Percentiles rank a stretch among this genome's conserved stretches.
phyloP scores from a whole-genome alignment of 108 stramenopile species.

The Skeletonema grethae region DNA sequence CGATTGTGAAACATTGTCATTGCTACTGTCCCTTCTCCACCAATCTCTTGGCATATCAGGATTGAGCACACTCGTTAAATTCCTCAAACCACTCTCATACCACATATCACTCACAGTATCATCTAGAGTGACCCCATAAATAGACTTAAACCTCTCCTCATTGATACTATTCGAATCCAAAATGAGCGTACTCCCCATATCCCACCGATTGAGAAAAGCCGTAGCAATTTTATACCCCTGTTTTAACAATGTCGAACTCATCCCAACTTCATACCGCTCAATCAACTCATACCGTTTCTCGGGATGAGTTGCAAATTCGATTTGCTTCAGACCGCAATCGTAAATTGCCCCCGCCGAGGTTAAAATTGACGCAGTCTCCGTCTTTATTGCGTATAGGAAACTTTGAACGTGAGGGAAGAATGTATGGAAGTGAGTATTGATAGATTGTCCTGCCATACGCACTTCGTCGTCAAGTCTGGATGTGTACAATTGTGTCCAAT shows the following conservation, averaged over 20 bases:
- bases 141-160: slow-evolving; percentile 1
- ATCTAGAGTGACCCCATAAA: slow-evolving; percentile 34
- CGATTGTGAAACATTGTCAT: neutral
- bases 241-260: slow-evolving; percentile 42
- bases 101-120: slow-evolving; percentile 49
- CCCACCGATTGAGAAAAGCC: slow-evolving; percentile 40
- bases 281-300: slow-evolving; percentile 42
- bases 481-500: slow-evolving; percentile 53
- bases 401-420: slow-evolving; percentile 53
- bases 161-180: slow-evolving; percentile 20
- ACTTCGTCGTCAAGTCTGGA: slow-evolving; percentile 37
- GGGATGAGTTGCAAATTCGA: slow-evolving; percentile 18
- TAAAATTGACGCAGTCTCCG: slow-evolving; percentile 36
- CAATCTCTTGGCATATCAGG: slow-evolving; percentile 12
- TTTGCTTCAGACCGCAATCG: slow-evolving; percentile 48
- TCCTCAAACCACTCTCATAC: slow-evolving; percentile 44
- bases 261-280: slow-evolving; percentile 53
- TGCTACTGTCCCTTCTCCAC: slow-evolving; percentile 4
- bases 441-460: slow-evolving; percentile 47
- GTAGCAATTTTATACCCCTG: slow-evolving; percentile 46
- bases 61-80: slow-evolving; percentile 33
- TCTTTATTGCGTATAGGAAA: slow-evolving; percentile 48
- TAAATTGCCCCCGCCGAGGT: slow-evolving; percentile 45
- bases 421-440: slow-evolving; percentile 52
- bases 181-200: slow-evolving; percentile 29